phyloP scores from a whole-genome alignment of 148 eudicot species.

The Nepenthes mirabilis region DNA sequence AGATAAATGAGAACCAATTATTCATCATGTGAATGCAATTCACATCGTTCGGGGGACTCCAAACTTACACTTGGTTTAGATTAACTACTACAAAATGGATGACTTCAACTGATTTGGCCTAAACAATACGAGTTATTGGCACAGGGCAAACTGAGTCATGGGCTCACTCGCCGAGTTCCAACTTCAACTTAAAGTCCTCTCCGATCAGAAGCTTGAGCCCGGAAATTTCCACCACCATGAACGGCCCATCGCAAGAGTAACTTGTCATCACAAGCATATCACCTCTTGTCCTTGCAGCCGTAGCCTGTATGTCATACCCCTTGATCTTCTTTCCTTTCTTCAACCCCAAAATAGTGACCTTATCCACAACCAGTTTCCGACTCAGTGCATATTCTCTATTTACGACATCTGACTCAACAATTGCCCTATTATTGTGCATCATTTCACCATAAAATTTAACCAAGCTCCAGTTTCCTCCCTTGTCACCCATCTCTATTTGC shows the following conservation, averaged over 20 bases:
- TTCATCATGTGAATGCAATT: no score
- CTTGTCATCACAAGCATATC: slow-evolving; percentile 3
- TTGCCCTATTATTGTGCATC: neutral
- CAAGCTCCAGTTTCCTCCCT: slow-evolving; percentile 16
- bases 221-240: slow-evolving; percentile 34
- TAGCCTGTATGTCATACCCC: slow-evolving; percentile 1
- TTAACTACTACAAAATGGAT: no score
- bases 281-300: slow-evolving; percentile 6
- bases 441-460: slow-evolving; percentile 15
- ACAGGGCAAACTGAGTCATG: neutral
- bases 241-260: slow-evolving; percentile 9
- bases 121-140: neutral
- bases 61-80: no score
- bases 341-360: slow-evolving; percentile 37
- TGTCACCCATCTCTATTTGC: slow-evolving; percentile 24
- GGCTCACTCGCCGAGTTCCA: slow-evolving; percentile 7
- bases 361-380: slow-evolving; percentile 26
- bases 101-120: no score
- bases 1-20: no score
- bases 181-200: slow-evolving; percentile 26
- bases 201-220: slow-evolving; percentile 32
- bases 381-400: slow-evolving; percentile 22
- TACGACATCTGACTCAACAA: slow-evolving; percentile 20
- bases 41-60: no score
- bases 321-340: slow-evolving; percentile 8